Evolutionary conservation across 2,329 filamentous ascomycete genomes (phyloP), one percentile per base, ranked within the genome.

Genomic region (Phyllosticta paracitricarpa): DNA sequence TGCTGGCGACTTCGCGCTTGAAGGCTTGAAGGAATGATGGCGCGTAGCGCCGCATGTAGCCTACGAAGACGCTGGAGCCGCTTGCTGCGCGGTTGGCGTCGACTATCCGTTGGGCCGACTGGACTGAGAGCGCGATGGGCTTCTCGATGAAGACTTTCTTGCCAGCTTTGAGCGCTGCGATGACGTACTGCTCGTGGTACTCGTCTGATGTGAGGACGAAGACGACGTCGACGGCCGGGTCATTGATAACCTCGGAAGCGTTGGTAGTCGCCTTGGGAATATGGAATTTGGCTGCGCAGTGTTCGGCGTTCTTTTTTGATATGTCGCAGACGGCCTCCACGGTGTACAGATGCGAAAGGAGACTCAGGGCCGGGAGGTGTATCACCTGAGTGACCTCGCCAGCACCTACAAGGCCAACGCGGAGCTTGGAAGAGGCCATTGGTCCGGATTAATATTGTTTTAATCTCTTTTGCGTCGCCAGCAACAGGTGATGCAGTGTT

Each of bases 81-180:
- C 69, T 66, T 2, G 71, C 68, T 0, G 77, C 65, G 19, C 71
- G 69, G 67, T 84, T 80, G 0, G 82, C 82, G 0, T 73, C 77
- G 30, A 80, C 71, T 24, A 87, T 78, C 0, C 71, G 68, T 26
- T 79, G 70, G 0, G 79, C 72, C 55, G 79, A 78, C 2, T 72
- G 74, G 22, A 80, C 69, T 25, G 75, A 80, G 4, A 86, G 67
- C 0, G 82, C 76, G 1, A 84, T 66, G 0, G 84, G 84, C 62
- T 85, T 85, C 68, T 87, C 84, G 3, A 87, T 72, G 62, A 87
- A 76, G 10, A 81, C 79, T 63, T 81, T 73, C 68, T 87, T 87
- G 59, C 78, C 76, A 17, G 79, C 70, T 59, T 79, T 64, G 1
- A 87, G 73, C 0, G 83, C 82, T 0, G 78, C 66, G 26, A 85